Evolutionary conservation across 306 rosid species (phyloP).

Genomic region (Corylus heterophylla): DNA sequence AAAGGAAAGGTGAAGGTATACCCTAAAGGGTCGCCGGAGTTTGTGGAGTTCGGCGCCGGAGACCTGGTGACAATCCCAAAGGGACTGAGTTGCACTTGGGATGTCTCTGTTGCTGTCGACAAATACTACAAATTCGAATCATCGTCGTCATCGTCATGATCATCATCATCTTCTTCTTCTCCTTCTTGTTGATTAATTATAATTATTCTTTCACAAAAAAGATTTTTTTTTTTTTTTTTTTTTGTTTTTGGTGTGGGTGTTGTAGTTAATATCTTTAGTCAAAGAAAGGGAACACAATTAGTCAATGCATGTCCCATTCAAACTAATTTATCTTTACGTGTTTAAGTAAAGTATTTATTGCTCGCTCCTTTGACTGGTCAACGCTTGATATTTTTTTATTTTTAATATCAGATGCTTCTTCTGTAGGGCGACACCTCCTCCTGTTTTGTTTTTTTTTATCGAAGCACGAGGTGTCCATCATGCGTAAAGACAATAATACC

Average conservation of each 20-base stretch:
- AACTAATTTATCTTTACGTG: constrained; percentile 44
- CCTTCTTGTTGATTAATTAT: neutral
- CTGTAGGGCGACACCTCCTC: neutral
- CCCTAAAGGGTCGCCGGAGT: constrained; percentile 76
- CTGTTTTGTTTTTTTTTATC: neutral
- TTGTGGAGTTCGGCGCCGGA: constrained; percentile 91
- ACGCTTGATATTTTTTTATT: constrained; percentile 6
- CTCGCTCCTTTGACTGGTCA: constrained; percentile 71
- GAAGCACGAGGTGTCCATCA: neutral
- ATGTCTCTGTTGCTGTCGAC: constrained; percentile 88
- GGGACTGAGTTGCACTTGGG: constrained; percentile 98
- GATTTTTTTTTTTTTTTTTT: neutral
- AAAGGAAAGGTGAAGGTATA: constrained; percentile 91
- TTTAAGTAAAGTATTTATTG: constrained; percentile 42
- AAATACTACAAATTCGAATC: constrained; percentile 90
- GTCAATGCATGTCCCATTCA: constrained; percentile 56
- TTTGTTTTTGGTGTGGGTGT: too few relatives aligned
- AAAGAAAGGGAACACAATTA: constrained; percentile 41
- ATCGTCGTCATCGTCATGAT: constrained; percentile 1
- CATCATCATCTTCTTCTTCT: constrained; percentile 26
- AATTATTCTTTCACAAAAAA: neutral
- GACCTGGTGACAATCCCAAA: constrained; percentile 87
- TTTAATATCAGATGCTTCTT: neutral
- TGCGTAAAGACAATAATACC: neutral
- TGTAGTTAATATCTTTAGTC: constrained; percentile 27